Evolutionary conservation across 495 filamentous ascomycete genomes (phyloP), one percentile per base, ranked within the genome.

Genomic region (Penicillium arizonense): DNA sequence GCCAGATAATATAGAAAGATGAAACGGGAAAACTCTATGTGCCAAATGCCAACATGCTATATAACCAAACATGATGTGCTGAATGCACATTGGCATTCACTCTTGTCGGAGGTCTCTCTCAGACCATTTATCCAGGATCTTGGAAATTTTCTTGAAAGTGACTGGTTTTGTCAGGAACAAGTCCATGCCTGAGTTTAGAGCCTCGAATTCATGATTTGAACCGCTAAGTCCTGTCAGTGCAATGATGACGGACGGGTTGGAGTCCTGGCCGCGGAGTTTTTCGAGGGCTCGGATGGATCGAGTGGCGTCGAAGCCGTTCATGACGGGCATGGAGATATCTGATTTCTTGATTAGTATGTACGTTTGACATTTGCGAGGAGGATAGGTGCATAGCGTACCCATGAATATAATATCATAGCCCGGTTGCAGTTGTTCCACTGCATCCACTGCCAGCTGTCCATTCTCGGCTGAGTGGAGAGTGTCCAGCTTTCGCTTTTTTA

Each of bases 121-220:
- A 34, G 66, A 62, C 76, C 75, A 79, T 37, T 73, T 74, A 32
- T 74, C 64, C 20, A 80, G 48, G 6, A 79, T 51, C 16, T 70
- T 59, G 7, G 72, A 71, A 0, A 80, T 67, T 35, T 75, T 63
- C 56, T 75, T 77, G 48, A 80, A 72, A 0, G 69, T 65, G 4
- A 88, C 82, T 3, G 87, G 87, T 55, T 88, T 88, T 12, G 87
- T 88, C 56, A 90, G 67, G 57, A 88, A 89, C 5, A 87, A 56
- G 63, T 91, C 82, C 41, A 91, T 77, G 1, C 87, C 87, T 4
- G 79, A 80, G 4, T 70, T 75, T 46, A 84, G 76, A 0, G 87
- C 87, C 38, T 88, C 84, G 14, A 76, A 65, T 61, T 87, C 80
- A 52, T 85, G 84, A n/a, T 74, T 70, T 1, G 73, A 70, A 36